Percentiles rank a stretch among this genome's conserved stretches.
Conservation (phyloP, 768 basidiomycete species). For the Rhizopogon roseolus region DNA sequence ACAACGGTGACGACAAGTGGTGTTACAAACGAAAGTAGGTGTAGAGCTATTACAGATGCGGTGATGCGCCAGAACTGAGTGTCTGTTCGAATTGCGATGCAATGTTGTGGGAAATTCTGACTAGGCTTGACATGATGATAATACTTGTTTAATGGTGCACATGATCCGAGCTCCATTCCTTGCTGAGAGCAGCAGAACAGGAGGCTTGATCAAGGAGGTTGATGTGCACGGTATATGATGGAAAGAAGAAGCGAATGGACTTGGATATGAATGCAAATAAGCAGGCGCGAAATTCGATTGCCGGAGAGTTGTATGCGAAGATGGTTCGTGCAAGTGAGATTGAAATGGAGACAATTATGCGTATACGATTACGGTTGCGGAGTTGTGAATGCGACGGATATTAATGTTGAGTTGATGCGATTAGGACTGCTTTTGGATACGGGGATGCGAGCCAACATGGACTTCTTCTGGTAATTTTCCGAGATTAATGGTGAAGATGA, state of each 20-base stretch:
- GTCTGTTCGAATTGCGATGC: slow-evolving; percentile 11
- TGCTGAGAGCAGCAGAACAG: slow-evolving; percentile 13
- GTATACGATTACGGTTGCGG: slow-evolving; percentile 14
- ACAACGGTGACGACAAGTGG: slow-evolving; percentile 1
- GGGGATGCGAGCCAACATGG: neutral
- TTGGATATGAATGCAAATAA: slow-evolving; percentile 1
- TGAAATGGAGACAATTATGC: slow-evolving; percentile 21
- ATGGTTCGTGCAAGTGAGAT: slow-evolving; percentile 22
- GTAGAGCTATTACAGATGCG: slow-evolving; percentile 17
- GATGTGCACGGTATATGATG: slow-evolving; percentile 1
- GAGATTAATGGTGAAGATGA: slow-evolving; percentile 27
- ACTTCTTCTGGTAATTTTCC: slow-evolving; percentile 13
- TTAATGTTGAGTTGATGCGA: slow-evolving; percentile 19
- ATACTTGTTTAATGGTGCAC: slow-evolving; percentile 14
- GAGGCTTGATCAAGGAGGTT: slow-evolving; percentile 6
- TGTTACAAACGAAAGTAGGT: slow-evolving; percentile 25
- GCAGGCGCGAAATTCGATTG: slow-evolving; percentile 2
- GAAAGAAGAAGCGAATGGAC: neutral
- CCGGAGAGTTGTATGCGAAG: slow-evolving; percentile 27
- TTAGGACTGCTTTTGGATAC: slow-evolving; percentile 4
- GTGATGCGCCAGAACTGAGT: slow-evolving; percentile 21
- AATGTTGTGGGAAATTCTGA: slow-evolving; percentile 17
- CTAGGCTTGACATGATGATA: slow-evolving; percentile 8
- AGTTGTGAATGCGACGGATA: slow-evolving; percentile 15
- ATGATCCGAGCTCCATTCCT: slow-evolving; percentile 15